Evolutionary conservation across 129 eudicot genomes (phyloP), one percentile per base, ranked within the genome.

Genomic region (Gnaphalium uliginosum): DNA sequence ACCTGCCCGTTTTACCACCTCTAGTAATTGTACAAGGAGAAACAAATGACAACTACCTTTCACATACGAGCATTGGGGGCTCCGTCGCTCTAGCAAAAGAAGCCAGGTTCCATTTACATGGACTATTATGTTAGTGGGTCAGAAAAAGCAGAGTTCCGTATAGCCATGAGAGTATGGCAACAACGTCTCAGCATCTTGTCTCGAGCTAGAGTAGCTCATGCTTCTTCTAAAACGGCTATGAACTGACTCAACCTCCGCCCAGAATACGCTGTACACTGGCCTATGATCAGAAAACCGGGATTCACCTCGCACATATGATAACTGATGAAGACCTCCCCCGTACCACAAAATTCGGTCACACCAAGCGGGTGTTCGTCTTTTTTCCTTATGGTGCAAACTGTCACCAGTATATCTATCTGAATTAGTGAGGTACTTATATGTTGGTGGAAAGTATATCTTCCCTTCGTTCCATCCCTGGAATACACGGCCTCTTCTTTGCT

Each of bases 311-410:
- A 89, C 89, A 68, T 93, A 93, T 9, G 98, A 93, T 56, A 88
- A 70, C 50, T 93, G 98, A 72, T 93, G 98, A 51, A 93, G 95
- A 33, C 98, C 98, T 66, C 83, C 73, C 61, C 98, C 98, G 51
- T 86, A 80, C 98, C 98, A 93, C 75, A 93, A 76, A 26, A 93
- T 93, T 72, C 98, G 73, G 71, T 93, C 98, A 82, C 96, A 93
- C 98, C 98, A 93, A 19, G 98, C 96, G 27, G 98, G 98, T 32
- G 98, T 93, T 59, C 96, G 62, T 30, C 95, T 78, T 78, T 93
- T 93, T 81, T 90, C 95, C 78, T 90, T 93, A 30, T 90, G 96
- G 62, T 88, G 96, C 84, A 90, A 84, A 81, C 87, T 88, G 62
- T 90, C 96, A 19, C 96, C 98, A 0, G 98, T 86, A 68, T 93